phyloP scores from a whole-genome alignment of 331 rosid species.

The Stylosanthes scabra region DNA sequence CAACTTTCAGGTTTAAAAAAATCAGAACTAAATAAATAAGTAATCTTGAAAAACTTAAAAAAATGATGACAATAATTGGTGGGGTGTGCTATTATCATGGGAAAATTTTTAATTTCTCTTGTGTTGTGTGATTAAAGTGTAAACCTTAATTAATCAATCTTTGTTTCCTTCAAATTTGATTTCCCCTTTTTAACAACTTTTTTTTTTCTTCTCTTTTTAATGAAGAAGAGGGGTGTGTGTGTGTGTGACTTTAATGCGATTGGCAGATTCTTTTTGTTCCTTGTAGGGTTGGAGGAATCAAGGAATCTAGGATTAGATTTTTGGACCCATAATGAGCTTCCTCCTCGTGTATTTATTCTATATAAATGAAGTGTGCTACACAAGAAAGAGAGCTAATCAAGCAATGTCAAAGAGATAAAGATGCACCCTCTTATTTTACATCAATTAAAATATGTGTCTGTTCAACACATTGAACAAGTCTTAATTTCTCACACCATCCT shows the following conservation, averaged over 20 bases:
- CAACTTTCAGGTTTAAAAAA: conserved; percentile 53
- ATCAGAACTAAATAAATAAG: neutral
- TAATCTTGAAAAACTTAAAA: neutral
- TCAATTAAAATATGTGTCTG: conserved; percentile 25
- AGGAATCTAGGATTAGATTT: conserved; percentile 85
- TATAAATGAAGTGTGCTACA: conserved; percentile 42
- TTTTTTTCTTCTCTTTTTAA: conserved; percentile 42
- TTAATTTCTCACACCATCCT: conserved; percentile 48
- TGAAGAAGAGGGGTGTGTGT: conserved; percentile 31
- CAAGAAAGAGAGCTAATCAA: conserved; percentile 43
- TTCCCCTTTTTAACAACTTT: conserved; percentile 36
- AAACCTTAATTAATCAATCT: conserved; percentile 49
- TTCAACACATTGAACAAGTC: conserved; percentile 25
- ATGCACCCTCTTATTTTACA: conserved; percentile 43
- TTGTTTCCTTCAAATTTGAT: conserved; percentile 37
- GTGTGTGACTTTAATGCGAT: conserved; percentile 45
- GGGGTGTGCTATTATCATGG: conserved; percentile 48
- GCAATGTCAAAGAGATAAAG: conserved; percentile 40
- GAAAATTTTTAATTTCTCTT: conserved; percentile 40
- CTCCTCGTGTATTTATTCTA: conserved; percentile 27
- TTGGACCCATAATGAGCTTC: conserved; percentile 53
- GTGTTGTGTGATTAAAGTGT: conserved; percentile 57
- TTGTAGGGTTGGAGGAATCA: conserved; percentile 77
- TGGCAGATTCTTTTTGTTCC: conserved; percentile 89
- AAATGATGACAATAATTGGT: conserved; percentile 25